Evolutionary conservation across 2,329 filamentous ascomycete species (phyloP), one percentile per base, ranked within the genome.

Genomic region (Diaporthe citrichinensis): DNA sequence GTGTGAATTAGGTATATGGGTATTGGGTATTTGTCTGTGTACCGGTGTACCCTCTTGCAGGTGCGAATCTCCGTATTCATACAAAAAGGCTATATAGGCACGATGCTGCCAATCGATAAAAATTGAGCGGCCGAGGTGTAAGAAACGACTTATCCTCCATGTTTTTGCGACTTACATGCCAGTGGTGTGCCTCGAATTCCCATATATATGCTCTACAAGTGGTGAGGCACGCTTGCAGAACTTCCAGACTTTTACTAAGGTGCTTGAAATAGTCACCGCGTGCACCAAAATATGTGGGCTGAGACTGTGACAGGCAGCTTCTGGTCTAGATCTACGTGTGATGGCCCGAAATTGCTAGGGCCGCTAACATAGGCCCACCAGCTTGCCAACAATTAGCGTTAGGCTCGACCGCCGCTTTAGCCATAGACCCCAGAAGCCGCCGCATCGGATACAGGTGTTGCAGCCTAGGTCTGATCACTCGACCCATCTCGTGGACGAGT

Each of bases 401-500:
- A 69, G 34, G 49, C 4, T 17, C 8, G 17, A 23, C 34, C n/a
- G 15, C 65, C 65, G 10, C 34, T 39, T 20, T 20, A 39, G n/a
- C 31, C 14, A 36, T 25, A 14, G 9, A 49, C 28, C 12, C 12
- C 25, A 28, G 41, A 41, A 55, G 39, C 53, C 36, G 36, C 10
- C 55, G 72, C 39, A 36, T 58, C 53, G 31, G 59, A 41, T n/a
- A 14, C 14, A 49, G 31, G 51, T 46, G 61, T 31, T 51, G 23
- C 71, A 65, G 46, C 71, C 28, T 59, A 44, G 28, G 36, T 41
- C 68, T 34, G 59, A 68, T 44, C 59, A 51, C 25, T 28, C 31
- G 58, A n/a, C 41, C 41, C 51, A 41, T 44, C 17, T 34, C 28
- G 4, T 57, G 25, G 34, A 59, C 34, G 36, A 17, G 39, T 59